Evolutionary conservation across 306 rosid genomes (phyloP), one percentile per base, ranked within the genome.

Genomic region (Senna tora): DNA sequence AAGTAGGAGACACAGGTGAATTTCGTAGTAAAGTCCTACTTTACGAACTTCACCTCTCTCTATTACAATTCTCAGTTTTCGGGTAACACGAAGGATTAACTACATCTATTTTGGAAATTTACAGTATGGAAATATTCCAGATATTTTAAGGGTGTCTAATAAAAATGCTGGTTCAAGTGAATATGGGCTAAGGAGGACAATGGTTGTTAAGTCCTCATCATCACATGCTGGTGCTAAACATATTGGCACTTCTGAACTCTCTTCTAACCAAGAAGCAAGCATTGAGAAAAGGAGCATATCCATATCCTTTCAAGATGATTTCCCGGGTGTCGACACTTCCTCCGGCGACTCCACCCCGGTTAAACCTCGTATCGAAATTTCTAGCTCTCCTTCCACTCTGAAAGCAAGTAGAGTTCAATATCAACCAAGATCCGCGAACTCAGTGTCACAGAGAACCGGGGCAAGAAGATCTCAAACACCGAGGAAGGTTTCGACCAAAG

Each of bases 381-480:
- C 14, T 32, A 39, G 59, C 38, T 56, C 69, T 74, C 57, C 66
- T 52, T 52, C 34, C 25, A 55, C 19, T 51, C 22, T 0, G 56
- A 62, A 45, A 39, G 59, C 71, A 32, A 15, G 5, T 46, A 12
- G 61, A 71, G 49, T 60, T 57, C 75, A 69, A 15, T 13, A 50
- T 77, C 72, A 34, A 42, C 67, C 73, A 38, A 25, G 56, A 61
- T 67, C 75, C 55, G 45, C 19, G 55, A 69, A 52, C 46, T 49
- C 12, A 6, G 47, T 67, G 4, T 66, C 56, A 5, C 52, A 45
- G 9, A 82, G 59, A 75, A 15, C 9, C 21, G 54, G n/a, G 15
- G 21, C 67, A 30, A 69, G 67, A 82, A 79, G 79, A 75, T 64
- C 72, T 19, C 90, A 61, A 20, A 4, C 25, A 34, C 76, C 59